These are phyloP conservation scores for Starmerella geochares DNA, from an alignment of 805 yeast genomes.

Conservation along the genomic window DNA sequence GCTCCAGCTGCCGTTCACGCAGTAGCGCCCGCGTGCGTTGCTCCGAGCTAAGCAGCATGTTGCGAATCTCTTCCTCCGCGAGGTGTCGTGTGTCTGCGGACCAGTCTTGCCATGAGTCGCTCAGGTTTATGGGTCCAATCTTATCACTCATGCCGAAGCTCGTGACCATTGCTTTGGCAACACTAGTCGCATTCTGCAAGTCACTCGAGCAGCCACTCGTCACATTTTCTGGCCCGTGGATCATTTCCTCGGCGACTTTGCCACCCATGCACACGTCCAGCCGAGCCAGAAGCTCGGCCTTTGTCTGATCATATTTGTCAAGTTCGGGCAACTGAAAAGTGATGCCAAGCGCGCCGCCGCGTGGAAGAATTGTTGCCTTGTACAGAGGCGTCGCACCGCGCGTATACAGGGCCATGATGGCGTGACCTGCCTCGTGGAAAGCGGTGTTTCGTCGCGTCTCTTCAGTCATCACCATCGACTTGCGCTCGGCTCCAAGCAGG, in stretches of 20 bases:
- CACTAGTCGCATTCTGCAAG: conserved; percentile 75
- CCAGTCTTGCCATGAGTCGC: conserved; percentile 94
- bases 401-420: conserved; percentile 91
- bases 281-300: conserved; percentile 77
- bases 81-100: conserved; percentile 74
- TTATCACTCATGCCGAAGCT: conserved; percentile 91
- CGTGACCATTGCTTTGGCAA: conserved; percentile 94
- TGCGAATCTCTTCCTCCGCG: conserved; percentile 88
- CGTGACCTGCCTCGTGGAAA: conserved; percentile 98
- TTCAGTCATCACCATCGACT: conserved; percentile 95
- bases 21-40: conserved; percentile 65
- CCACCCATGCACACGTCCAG: conserved; percentile 99
- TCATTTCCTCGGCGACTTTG: conserved; percentile 88
- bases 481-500: conserved; percentile 94
- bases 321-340: conserved; percentile 97
- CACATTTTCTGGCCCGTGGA: conserved; percentile 83
- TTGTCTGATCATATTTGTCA: conserved; percentile 93
- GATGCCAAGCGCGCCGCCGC: conserved; percentile 93
- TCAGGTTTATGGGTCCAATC: conserved; percentile 82
- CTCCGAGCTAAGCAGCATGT: conserved; percentile 63
- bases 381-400: conserved; percentile 90
- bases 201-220: conserved; percentile 95
- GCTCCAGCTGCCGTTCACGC: conserved; percentile 51
- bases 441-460: conserved; percentile 91
- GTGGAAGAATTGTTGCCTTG: conserved; percentile 92